Evolutionary conservation across 2,329 filamentous ascomycete genomes (phyloP), one percentile per base, ranked within the genome.

Genomic region (Dissoconium aciculare): DNA sequence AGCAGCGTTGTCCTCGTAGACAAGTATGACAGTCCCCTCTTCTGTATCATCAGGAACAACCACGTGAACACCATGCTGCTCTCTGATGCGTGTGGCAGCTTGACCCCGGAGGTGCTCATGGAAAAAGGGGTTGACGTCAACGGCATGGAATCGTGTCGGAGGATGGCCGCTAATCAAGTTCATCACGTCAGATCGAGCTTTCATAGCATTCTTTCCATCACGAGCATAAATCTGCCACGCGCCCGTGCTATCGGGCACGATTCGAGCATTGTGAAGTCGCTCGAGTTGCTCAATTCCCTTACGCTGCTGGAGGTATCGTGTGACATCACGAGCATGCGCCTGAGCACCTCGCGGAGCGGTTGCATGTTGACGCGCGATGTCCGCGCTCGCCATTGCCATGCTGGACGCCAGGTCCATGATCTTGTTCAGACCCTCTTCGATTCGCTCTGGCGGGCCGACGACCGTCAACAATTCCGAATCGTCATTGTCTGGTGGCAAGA

Each of bases 181-280:
- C 51, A 72, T 75, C 48, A 89, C 75, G 45, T 84, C 79, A 5
- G 71, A 70, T 47, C 79, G 76, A 5, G 78, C 79, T 45, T 75
- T 74, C 50, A 81, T 72, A 15, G 71, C 69, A 50, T 84, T 91
- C 64, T 89, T 91, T 41, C 77, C 75, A 46, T 93, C 80, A 21
- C 78, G 71, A 5, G 82, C 81, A 57, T 85, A 93, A 32, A 95
- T 69, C 53, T 93, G 78, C 83, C 85, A 93, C 0, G 76, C 75
- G 26, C 79, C 71, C 8, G 73, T 73, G 19, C 75, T 75, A 26
- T 81, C 73, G 29, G 69, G 64, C 46, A 87, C 80, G 52, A 95
- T 91, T 53, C 82, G 80, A n/a, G 84, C 77, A 48, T 79, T 71
- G 56, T 93, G 81, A 28, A 71, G 59, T 36, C 69, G 71, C 61